Evolutionary conservation across 2,329 filamentous ascomycete species (phyloP).

Genomic region (Didymosphaeria variabile): DNA sequence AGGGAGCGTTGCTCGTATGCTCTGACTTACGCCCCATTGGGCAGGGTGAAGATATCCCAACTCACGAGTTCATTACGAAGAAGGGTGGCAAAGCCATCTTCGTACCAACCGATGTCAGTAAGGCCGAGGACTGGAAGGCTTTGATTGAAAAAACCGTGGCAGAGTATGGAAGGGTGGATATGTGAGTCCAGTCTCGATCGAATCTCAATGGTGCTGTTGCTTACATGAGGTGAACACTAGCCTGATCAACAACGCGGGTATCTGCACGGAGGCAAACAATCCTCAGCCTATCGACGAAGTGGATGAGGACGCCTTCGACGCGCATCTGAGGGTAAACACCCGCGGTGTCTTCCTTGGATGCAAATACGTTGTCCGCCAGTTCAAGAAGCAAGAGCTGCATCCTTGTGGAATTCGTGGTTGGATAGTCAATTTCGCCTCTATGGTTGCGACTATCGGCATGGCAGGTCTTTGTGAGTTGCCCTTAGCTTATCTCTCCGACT

Average conservation of each 20-base stretch:
- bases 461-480: slow-evolving; percentile 44
- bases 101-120: slow-evolving; percentile 43
- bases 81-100: slow-evolving; percentile 34
- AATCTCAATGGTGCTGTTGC: neutral
- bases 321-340: slow-evolving; percentile 48
- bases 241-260: slow-evolving; percentile 50
- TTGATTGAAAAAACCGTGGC: slow-evolving; percentile 36
- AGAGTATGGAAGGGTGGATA: slow-evolving; percentile 43
- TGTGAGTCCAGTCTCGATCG: slow-evolving; percentile 34
- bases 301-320: slow-evolving; percentile 46
- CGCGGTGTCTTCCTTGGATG: slow-evolving; percentile 52
- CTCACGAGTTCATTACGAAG: slow-evolving; percentile 31
- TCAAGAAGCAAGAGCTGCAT: slow-evolving; percentile 47
- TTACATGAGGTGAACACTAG: neutral
- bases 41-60: slow-evolving; percentile 17
- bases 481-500: slow-evolving; percentile 11
- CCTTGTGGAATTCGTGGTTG: slow-evolving; percentile 43
- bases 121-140: slow-evolving; percentile 33
- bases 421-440: slow-evolving; percentile 51
- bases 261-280: slow-evolving; percentile 39
- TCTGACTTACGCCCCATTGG: slow-evolving; percentile 17
- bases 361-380: slow-evolving; percentile 50
- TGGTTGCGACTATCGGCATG: slow-evolving; percentile 32
- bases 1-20: slow-evolving; percentile 21
- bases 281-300: slow-evolving; percentile 39